Conservation (phyloP, 495 filamentous ascomycete genomes). For the Penicillium riverlandense region DNA sequence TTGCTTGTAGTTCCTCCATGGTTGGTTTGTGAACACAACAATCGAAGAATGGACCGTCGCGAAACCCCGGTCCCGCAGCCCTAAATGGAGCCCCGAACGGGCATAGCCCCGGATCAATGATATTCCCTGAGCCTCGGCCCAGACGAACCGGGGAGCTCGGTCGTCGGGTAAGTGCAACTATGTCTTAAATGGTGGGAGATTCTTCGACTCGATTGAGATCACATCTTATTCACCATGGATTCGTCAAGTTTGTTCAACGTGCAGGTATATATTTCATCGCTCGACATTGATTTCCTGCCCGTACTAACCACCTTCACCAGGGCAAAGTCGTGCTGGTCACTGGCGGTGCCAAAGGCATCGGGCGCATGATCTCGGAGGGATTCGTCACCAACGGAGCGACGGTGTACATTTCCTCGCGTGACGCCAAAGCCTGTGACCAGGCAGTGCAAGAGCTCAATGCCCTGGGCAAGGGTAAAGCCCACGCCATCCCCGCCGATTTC, state of each 20-base stretch:
- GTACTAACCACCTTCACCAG: constrained; percentile 28
- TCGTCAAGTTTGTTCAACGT: constrained; percentile 49
- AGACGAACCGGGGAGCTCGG: constrained; percentile 1
- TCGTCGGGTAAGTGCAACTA: constrained; percentile 16
- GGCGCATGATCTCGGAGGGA: constrained; percentile 75
- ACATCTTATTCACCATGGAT: constrained; percentile 35
- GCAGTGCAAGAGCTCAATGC: constrained; percentile 55
- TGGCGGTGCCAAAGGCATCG: constrained; percentile 64
- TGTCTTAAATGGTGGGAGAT: constrained; percentile 1
- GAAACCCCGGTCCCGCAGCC: constrained; percentile 24
- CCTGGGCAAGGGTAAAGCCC: constrained; percentile 52
- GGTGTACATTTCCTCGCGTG: constrained; percentile 77
- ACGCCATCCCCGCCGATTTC: constrained; percentile 64
- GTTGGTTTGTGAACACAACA: constrained; percentile 1
- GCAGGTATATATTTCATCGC: constrained; percentile 32
- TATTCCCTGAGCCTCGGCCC: constrained; percentile 16
- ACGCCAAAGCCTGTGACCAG: constrained; percentile 51
- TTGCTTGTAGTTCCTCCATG: constrained; percentile 69
- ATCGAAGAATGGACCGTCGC: constrained; percentile 9
- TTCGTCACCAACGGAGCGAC: constrained; percentile 74
- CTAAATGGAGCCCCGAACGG: constrained; percentile 16
- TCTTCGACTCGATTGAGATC: too few relatives aligned
- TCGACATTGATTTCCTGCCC: not conserved
- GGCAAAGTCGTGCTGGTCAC: constrained; percentile 72
- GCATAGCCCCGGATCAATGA: constrained; percentile 14